phyloP scores from a whole-genome alignment of 768 basidiomycete species.

The Boletus reticulatus region DNA sequence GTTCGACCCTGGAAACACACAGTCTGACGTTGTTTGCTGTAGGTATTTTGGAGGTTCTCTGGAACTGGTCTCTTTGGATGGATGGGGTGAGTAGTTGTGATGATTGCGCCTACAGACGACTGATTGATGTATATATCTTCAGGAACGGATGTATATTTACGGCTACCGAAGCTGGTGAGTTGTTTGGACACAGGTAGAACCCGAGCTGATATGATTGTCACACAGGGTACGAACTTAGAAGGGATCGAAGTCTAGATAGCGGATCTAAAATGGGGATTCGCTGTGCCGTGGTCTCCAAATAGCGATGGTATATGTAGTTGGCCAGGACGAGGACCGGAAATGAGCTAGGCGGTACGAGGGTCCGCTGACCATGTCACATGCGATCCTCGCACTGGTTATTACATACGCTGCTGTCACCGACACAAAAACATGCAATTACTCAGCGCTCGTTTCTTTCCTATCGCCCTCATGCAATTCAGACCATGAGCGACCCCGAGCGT shows the following conservation, averaged over 20 bases:
- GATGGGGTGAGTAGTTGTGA: slow-evolving; percentile 62
- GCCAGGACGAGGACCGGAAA: slow-evolving; percentile 7
- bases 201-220: not conserved
- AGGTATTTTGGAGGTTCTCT: slow-evolving; percentile 85
- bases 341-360: not conserved
- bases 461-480: not conserved
- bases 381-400: not conserved
- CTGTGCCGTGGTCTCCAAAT: too few species aligned
- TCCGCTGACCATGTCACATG: not conserved
- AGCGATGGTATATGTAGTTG: too few species aligned
- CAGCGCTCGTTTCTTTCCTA: slow-evolving; percentile 10
- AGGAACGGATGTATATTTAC: slow-evolving; percentile 84
- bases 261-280: too few species aligned
- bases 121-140: slow-evolving; percentile 5
- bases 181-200: not conserved
- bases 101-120: not conserved
- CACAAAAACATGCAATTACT: slow-evolving; percentile 11
- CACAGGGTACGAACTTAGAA: slow-evolving; percentile 80
- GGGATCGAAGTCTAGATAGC: slow-evolving; percentile 67
- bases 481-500: slow-evolving; percentile 22
- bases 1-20: not conserved
- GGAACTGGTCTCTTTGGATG: slow-evolving; percentile 76
- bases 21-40: not conserved
- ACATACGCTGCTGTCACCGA: not conserved
- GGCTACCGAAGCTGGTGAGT: slow-evolving; percentile 76